phyloP scores from a whole-genome alignment of 176 grass and related monocot species.

The Zoysia pacifica region DNA sequence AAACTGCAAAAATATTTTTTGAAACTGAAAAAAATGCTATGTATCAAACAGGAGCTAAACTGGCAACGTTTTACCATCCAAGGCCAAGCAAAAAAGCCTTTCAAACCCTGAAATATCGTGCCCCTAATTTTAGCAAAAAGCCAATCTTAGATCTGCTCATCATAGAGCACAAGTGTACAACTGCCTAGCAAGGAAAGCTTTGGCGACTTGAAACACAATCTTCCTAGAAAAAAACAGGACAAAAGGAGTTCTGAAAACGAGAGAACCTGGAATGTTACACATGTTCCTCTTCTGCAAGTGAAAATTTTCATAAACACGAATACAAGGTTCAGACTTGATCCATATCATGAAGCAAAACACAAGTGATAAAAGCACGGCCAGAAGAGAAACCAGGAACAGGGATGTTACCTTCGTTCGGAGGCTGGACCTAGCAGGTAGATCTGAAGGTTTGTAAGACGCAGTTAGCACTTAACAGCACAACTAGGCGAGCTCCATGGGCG shows the following conservation, averaged over 20 bases:
- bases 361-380: not conserved
- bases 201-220: not conserved
- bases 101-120: not conserved
- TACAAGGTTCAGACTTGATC: not conserved
- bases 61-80: conserved; percentile 29
- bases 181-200: conserved; percentile 13
- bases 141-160: conserved; percentile 25
- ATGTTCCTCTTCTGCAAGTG: not conserved
- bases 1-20: too few species aligned
- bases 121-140: conserved; percentile 49
- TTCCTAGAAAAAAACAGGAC: not conserved
- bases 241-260: not conserved
- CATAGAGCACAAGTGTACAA: conserved; percentile 3
- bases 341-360: not conserved
- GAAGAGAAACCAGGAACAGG: not conserved
- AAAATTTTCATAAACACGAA: not conserved
- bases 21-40: too few species aligned
- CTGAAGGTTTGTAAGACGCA: conserved; percentile 33
- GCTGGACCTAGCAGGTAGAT: conserved; percentile 21
- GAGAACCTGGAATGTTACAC: conserved; percentile 24
- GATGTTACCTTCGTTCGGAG: conserved; percentile 35
- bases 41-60: not conserved
- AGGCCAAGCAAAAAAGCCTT: conserved; percentile 23
- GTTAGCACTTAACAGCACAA: conserved; percentile 5
- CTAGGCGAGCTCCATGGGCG: conserved; percentile 53